Percentiles rank a stretch among this genome's conserved stretches.
These are phyloP conservation scores for Oropetium thomaeum DNA, from an alignment of 176 grass and related monocot species.

Conservation along the genomic window DNA sequence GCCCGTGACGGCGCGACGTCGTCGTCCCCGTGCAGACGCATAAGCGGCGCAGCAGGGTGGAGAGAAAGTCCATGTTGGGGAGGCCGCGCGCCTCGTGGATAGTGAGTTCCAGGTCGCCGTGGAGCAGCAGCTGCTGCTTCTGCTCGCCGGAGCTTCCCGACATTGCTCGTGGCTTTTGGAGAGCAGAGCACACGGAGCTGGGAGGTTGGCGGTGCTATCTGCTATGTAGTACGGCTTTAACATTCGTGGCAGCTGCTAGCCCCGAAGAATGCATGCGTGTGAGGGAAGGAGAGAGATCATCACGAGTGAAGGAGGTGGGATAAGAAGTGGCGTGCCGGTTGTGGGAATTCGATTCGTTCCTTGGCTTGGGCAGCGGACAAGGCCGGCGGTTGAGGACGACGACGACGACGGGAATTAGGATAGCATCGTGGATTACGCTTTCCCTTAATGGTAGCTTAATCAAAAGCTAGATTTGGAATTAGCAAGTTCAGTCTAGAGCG, in stretches of 20 bases:
- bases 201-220: neutral
- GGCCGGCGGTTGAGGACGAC: neutral
- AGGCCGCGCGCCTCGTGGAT: conserved; percentile 58
- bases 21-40: conserved; percentile 25
- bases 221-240: neutral
- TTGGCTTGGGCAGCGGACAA: conserved; percentile 8
- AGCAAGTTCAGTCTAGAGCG: too few relatives aligned
- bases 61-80: conserved; percentile 77
- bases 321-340: neutral
- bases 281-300: neutral
- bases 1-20: neutral
- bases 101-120: conserved; percentile 65
- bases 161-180: neutral
- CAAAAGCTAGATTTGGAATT: too few relatives aligned
- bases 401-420: neutral
- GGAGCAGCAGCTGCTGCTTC: conserved; percentile 31
- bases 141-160: neutral
- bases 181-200: neutral
- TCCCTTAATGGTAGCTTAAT: neutral
- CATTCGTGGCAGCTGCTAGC: neutral
- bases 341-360: conserved; percentile 39
- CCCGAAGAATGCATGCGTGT: neutral
- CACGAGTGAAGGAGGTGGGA: too few relatives aligned
- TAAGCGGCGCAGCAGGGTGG: conserved; percentile 47
- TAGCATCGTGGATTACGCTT: neutral